Base-by-base conservation (phyloP, 495 filamentous ascomycete genomes). In the Physcia stellaris region DNA sequence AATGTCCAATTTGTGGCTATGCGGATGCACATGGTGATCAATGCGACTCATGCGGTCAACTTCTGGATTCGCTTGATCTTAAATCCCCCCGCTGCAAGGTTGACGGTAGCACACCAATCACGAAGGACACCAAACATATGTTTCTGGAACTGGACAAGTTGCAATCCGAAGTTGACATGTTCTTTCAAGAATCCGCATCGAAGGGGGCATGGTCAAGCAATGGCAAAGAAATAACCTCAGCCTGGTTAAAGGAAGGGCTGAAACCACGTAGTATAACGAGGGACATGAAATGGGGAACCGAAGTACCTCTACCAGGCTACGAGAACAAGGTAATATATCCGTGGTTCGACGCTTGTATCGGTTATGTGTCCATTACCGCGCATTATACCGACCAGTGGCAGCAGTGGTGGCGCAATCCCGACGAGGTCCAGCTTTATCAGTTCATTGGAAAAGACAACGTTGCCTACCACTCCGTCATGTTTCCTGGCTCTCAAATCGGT, bases 371-470 rank as follows among this genome's bases (percentile, higher is more conserved):
- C 0, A 98, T 98, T 46, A 96, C 90, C 5, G 85, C 83, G 39
- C 86, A 79, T 47, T 95, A 90, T 57, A 95, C 86, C 4, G 67
- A 82, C 19, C 65, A 93, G 36, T 98, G 90, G 90, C 77, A 94
- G 63, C 64, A 78, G 40, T 98, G 90, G 90, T 98, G 90, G 90
- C 76, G 78, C 46, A 78, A 93, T 57, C 83, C 85, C 5, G 76
- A 88, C 17, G 66, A 93, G 27, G 88, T 95, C 24, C 73, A 79
- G 52, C 73, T 98, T 4, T 95, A 90, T 57, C 90, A 98, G 58
- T 96, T 96, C 70, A 79, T 96, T 75, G 88, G 88, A 57, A 96
- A 96, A 60, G 88, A 96, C 63, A 96, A 96, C 45, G 84, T 93
- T 9, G 81, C 82, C 17, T 95, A 87, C 63, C 86, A 92, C 58